Base-by-base conservation (phyloP, 257 asterid genomes). In the Knoxia roxburghii region DNA sequence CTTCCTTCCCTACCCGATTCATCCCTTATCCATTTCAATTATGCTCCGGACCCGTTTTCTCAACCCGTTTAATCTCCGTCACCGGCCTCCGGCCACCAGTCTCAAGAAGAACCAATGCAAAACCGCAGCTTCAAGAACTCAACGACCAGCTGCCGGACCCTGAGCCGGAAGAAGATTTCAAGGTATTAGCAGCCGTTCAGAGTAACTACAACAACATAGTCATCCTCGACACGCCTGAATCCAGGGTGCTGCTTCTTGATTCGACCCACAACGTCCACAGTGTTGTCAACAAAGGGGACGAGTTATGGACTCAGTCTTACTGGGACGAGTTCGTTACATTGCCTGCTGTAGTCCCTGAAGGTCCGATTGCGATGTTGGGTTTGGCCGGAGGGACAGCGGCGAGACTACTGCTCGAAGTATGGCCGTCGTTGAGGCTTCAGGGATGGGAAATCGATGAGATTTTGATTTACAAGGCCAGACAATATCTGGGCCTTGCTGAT, bases 401-500 rank as follows among this genome's bases (percentile, higher is more conserved):
- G 13, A 32, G 40, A 18, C 37, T 64, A 3, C 45, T 64, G 43
- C 68, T 64, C 1, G 29, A 64, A 21, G 6, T 64, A 2, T 64
- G 57, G 57, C 68, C 68, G 6, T 32, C 23, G 43, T 64, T 64
- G 35, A 21, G 52, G 14, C 21, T 64, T 7, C 45, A 46, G 21
- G 68, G 68, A 10, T 64, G 68, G 68, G 68, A 64, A 32, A 64
- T 64, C 11, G 68, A 64, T 29, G 68, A 64, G 29, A 21, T 64
- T 5, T 10, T 64, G 29, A 46, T 64, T 64, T 7, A 64, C 23
- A 64, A 46, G 8, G 37, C 57, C 26, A 64, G 68, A 29, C 57
- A 64, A 18, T 29, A 46, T 32, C 57, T 64, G 0, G 57, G 57
- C 2, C 54, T 64, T 1, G 54, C 49, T 15, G 68, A 64, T 50